Evolutionary conservation across 345 rosid genomes (phyloP).

Genomic region (Arabis hirsuta): DNA sequence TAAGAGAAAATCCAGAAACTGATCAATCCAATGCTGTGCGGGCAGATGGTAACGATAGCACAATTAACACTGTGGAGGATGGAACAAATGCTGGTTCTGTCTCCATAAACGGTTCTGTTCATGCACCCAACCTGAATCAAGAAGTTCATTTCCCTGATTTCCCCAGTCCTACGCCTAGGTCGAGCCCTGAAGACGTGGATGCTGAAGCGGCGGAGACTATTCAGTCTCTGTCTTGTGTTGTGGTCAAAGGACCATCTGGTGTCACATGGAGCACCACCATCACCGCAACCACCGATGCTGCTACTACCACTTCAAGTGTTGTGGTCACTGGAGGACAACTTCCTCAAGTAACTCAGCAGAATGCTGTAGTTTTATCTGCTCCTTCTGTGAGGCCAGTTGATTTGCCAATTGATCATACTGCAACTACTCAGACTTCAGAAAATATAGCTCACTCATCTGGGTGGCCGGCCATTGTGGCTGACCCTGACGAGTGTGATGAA

Average conservation of each 20-base stretch:
- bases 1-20: slow-evolving; percentile 41
- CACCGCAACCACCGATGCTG: slow-evolving; percentile 56
- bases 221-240: slow-evolving; percentile 54
- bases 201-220: slow-evolving; percentile 52
- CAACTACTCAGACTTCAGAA: slow-evolving; percentile 67
- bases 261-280: slow-evolving; percentile 76
- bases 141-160: slow-evolving; percentile 57
- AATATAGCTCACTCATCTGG: slow-evolving; percentile 55
- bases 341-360: slow-evolving; percentile 61
- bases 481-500: slow-evolving; percentile 78
- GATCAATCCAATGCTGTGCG: slow-evolving; percentile 47
- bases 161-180: slow-evolving; percentile 56
- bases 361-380: slow-evolving; percentile 58
- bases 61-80: slow-evolving; percentile 51
- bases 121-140: slow-evolving; percentile 49
- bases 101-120: slow-evolving; percentile 51
- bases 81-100: slow-evolving; percentile 47
- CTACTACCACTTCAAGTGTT: slow-evolving; percentile 62
- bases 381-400: slow-evolving; percentile 57
- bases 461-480: slow-evolving; percentile 78
- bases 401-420: slow-evolving; percentile 52
- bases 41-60: slow-evolving; percentile 48
- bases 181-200: slow-evolving; percentile 52
- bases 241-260: slow-evolving; percentile 62
- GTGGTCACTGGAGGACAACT: slow-evolving; percentile 60